Evolutionary conservation across 2,329 filamentous ascomycete genomes (phyloP), one percentile per base, ranked within the genome.

Genomic region (Orbilia ellipsospora): DNA sequence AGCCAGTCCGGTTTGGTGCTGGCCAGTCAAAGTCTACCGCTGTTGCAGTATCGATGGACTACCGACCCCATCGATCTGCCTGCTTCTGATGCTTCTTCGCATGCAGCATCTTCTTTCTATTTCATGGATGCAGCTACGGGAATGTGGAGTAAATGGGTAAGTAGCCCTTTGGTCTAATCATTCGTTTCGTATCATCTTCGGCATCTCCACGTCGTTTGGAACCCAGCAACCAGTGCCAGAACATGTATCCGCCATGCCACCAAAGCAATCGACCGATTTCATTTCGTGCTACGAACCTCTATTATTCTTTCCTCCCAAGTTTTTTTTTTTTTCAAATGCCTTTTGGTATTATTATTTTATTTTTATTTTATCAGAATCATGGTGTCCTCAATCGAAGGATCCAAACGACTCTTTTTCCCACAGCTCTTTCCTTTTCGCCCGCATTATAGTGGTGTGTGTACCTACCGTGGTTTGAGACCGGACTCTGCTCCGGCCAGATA

Each of bases 31-130:
- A 42, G 40, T 26, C 50, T 28, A 26, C 31, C 51, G n/a, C 23
- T 8, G 13, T 42, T 23, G 20, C 44, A 31, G 31, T 26, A n/a
- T 55, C 52, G 52, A 55, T 31, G 52, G 50, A 52, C 8, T 7
- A 10, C 15, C 4, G 10, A 16, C 26, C 16, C 48, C 62, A 44
- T 31, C 51, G 51, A 56, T 50, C 60, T 54, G 18, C 55, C 16
- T 48, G 15, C 44, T 4, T 18, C 16, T 48, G 31, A 36, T 36
- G 31, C 4, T 45, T 20, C 36, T 54, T 72, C 67, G 67, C 67
- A 63, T 72, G 67, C 67, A 72, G 42, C 67, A 72, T 48, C 67
- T 70, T 62, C 52, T 70, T 66, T 56, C 62, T 42, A 40, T 44
- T 44, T 36, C 51, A 52, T 52, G 20, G 26, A 13, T 55, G 52